These are phyloP conservation scores for Eudorina sp. DNA, from an alignment of 139 green algal genomes.

Conservation along the genomic window DNA sequence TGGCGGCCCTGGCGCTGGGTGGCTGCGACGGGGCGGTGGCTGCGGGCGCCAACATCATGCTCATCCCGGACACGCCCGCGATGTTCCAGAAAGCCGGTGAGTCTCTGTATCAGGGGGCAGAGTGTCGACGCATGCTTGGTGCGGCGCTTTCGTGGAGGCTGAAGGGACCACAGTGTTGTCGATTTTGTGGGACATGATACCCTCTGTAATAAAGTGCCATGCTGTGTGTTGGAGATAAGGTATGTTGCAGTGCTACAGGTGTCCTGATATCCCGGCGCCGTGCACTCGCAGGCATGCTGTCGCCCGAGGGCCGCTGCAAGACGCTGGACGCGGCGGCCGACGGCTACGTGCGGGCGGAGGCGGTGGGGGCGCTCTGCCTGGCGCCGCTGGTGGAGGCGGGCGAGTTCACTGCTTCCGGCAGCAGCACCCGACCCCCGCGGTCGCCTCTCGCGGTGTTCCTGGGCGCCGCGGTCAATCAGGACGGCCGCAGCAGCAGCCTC, in stretches of 20 bases:
- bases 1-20: constrained; percentile 51
- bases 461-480: constrained; percentile 81
- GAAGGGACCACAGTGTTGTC: too few species aligned
- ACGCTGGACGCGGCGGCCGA: constrained; percentile 83
- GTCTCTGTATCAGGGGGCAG: too few species aligned
- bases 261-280: too few species aligned
- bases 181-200: too few species aligned
- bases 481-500: constrained; percentile 87
- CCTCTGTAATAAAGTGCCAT: too few species aligned
- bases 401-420: too few species aligned
- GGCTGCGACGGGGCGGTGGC: constrained; percentile 57
- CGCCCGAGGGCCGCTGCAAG: constrained; percentile 86
- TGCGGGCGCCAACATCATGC: constrained; percentile 67
- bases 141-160: too few species aligned
- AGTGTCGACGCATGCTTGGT: too few species aligned
- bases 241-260: too few species aligned
- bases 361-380: constrained; percentile 51
- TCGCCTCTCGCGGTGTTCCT: constrained; percentile 53
- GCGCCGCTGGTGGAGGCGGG: background rate
- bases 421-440: background rate
- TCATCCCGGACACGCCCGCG: constrained; percentile 71
- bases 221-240: too few species aligned
- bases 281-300: constrained; percentile 67
- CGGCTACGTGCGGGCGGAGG: constrained; percentile 87
- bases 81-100: constrained; percentile 70